phyloP scores from a whole-genome alignment of 768 basidiomycete genomes.

The Pisolithus albus region DNA sequence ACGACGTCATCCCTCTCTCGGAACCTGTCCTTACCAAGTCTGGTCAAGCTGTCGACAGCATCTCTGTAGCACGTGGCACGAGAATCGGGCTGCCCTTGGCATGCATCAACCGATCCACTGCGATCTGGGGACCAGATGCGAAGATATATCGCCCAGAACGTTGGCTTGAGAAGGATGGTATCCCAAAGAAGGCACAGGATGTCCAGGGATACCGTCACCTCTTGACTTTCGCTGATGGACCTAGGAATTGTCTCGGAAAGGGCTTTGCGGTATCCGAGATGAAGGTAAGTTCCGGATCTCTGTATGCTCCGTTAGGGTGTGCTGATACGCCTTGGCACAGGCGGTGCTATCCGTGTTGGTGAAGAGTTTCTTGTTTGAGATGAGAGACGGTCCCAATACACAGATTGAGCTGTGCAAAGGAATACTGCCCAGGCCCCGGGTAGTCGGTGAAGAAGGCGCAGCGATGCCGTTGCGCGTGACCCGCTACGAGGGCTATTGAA shows the following conservation, averaged over 20 bases:
- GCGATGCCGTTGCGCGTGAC: constrained; percentile 10
- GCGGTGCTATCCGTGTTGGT: constrained; percentile 24
- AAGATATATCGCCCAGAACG: constrained; percentile 17
- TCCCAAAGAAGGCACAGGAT: constrained; percentile 12
- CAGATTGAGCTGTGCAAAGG: constrained; percentile 17
- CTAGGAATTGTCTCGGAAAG: constrained; percentile 23
- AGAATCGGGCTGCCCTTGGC: constrained; percentile 20
- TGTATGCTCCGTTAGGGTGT: not conserved
- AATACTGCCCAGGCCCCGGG: constrained; percentile 32
- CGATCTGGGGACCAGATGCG: constrained; percentile 25
- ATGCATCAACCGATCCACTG: constrained; percentile 4
- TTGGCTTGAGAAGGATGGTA: constrained; percentile 11
- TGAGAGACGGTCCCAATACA: constrained; percentile 15
- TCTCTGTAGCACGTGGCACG: constrained; percentile 36
- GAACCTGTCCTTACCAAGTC: constrained; percentile 23
- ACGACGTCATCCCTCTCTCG: constrained; percentile 34
- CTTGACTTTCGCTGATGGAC: constrained; percentile 25
- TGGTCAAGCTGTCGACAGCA: constrained; percentile 23
- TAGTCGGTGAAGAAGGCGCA: constrained; percentile 13
- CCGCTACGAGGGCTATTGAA: not conserved
- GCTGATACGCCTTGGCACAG: not conserved
- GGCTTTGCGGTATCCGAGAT: constrained; percentile 24
- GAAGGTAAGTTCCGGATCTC: constrained; percentile 12
- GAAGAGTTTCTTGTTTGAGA: constrained; percentile 27
- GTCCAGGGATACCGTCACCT: constrained; percentile 23